Conservation (phyloP, 768 basidiomycete species). For the Rhodotorula diobovata region DNA sequence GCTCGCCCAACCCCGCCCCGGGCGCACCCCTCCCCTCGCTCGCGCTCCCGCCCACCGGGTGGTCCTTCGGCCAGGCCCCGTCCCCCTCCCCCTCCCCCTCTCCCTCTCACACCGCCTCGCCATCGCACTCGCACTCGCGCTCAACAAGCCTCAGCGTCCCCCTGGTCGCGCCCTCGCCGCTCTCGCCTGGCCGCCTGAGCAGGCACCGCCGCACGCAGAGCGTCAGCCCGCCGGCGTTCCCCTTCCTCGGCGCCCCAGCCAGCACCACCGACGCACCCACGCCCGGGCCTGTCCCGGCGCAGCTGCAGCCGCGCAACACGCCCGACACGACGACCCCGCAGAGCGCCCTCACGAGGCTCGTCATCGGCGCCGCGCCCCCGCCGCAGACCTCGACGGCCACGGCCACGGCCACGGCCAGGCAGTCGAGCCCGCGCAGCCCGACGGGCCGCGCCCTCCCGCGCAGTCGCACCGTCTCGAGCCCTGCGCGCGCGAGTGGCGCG, state of each 20-base stretch:
- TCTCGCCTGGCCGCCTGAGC: conserved; percentile 19
- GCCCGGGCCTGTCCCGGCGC: background rate
- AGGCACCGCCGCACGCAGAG: conserved; percentile 34
- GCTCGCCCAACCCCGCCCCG: conserved; percentile 24
- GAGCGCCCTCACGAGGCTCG: background rate
- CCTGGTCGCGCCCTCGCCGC: conserved; percentile 23
- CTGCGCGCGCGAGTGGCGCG: background rate
- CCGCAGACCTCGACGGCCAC: no score
- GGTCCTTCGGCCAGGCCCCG: background rate
- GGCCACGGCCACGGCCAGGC: no score
- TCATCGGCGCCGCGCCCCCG: background rate
- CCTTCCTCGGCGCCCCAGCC: no score
- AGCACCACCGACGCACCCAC: background rate
- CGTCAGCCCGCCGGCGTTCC: conserved; percentile 33
- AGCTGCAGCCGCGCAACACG: no score
- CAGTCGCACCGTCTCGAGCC: background rate
- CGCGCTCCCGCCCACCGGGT: background rate
- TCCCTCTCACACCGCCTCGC: conserved; percentile 3
- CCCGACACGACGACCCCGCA: no score
- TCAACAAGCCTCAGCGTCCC: background rate
- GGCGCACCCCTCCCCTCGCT: conserved; percentile 18
- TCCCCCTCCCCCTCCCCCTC: background rate
- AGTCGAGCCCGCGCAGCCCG: conserved; percentile 2
- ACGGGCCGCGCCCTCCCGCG: conserved; percentile 3
- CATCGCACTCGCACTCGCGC: background rate